Percentiles rank a stretch among this genome's conserved stretches.
Conservation (phyloP, 2,329 filamentous ascomycete species). For the Torrubiella hemipterigena region DNA sequence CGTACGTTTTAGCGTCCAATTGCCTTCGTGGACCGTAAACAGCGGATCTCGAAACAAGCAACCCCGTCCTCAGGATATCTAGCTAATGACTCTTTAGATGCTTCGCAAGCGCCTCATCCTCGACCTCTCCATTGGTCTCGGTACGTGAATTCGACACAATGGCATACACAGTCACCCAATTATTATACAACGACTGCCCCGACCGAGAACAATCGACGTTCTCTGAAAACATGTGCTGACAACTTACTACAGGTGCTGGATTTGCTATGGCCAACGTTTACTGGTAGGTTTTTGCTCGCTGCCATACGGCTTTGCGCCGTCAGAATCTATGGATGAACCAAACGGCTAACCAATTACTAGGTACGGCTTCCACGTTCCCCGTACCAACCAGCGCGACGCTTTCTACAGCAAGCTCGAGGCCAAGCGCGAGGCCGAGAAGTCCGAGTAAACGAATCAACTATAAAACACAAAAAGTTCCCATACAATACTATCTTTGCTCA, state of each 20-base stretch:
- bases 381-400: conserved; percentile 44
- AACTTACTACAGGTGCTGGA: conserved; percentile 34
- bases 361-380: conserved; percentile 52
- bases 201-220: neutral
- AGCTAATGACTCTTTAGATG: conserved; percentile 34
- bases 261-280: conserved; percentile 41
- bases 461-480: neutral
- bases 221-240: conserved; percentile 13
- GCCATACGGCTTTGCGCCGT: too few relatives aligned
- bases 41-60: conserved; percentile 3
- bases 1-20: conserved; percentile 34
- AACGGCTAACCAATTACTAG: conserved; percentile 21
- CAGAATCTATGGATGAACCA: too few relatives aligned
- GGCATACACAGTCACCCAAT: neutral
- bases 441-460: conserved; percentile 1
- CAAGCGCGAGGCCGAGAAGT: conserved; percentile 33
- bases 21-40: conserved; percentile 8
- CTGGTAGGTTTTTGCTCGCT: conserved; percentile 43
- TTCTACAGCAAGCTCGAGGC: conserved; percentile 48
- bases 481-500: neutral
- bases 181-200: neutral
- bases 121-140: conserved; percentile 42
- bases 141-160: conserved; percentile 24
- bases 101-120: conserved; percentile 46
- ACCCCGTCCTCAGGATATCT: neutral